Conservation (phyloP, 2,329 filamentous ascomycete species). For the Colletotrichum paranaense region DNA sequence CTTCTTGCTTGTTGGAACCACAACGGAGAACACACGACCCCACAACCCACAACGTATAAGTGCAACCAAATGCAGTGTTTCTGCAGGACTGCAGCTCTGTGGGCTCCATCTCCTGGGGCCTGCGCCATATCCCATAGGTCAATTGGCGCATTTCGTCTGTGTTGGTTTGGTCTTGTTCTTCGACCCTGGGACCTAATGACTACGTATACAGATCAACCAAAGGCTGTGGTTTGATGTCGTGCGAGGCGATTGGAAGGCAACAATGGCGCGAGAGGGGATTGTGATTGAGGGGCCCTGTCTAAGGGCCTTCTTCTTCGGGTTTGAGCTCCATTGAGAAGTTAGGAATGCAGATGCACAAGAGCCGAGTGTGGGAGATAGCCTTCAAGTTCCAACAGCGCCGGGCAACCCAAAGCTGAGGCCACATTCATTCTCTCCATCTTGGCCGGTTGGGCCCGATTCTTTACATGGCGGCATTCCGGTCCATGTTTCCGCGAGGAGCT, state of each 20-base stretch:
- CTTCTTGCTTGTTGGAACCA: constrained; percentile 4
- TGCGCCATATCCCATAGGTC: constrained; percentile 5
- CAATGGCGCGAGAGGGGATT: not conserved
- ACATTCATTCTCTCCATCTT: not conserved
- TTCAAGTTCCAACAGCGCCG: not conserved
- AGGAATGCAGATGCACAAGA: not conserved
- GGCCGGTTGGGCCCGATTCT: not conserved
- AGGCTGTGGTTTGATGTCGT: not conserved
- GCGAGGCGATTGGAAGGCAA: not conserved
- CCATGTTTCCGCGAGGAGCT: constrained; percentile 4
- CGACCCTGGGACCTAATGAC: not conserved
- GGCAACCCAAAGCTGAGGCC: not conserved
- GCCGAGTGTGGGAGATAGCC: no score
- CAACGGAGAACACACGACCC: not conserved
- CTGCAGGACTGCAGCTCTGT: constrained; percentile 26
- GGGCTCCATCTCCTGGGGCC: not conserved
- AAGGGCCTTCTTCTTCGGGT: not conserved
- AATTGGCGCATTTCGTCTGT: constrained; percentile 5
- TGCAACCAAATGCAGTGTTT: constrained; percentile 14
- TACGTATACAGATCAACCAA: not conserved
- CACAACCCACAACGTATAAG: not conserved
- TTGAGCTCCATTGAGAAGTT: not conserved
- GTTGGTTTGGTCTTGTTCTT: constrained; percentile 13
- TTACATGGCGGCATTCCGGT: not conserved
- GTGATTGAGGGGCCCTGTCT: not conserved